Evolutionary conservation across 768 basidiomycete species (phyloP), one percentile per base, ranked within the genome.

Genomic region (Lyophyllum decastes): DNA sequence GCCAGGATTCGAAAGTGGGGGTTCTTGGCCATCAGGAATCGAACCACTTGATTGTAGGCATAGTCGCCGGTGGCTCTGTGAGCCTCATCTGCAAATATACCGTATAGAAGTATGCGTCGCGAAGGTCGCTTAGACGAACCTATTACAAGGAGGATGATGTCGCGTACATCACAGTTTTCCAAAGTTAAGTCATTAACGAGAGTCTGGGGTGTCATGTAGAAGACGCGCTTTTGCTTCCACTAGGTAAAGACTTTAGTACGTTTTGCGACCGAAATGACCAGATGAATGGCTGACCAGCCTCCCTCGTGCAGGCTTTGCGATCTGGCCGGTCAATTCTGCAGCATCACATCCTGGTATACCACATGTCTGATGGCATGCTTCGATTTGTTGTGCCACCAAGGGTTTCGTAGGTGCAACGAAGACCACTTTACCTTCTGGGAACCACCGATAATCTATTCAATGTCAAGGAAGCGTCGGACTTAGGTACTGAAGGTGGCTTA

Each of bases 401-500:
- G 97, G 97, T 66, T 95, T 96, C 2, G 97, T 95, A 1, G 96
- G 96, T 0, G 96, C 96, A 46, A 98, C 86, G 66, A 99, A 99
- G 30, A 98, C 81, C 16, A 98, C 88, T 65, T 94, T 95, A 17
- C 93, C 92, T 47, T 89, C 81, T 0, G 95, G 93, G 70, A 91
- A 96, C 94, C 94, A 96, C 34, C 91, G 87, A 65, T 94, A 96
- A 69, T 83, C 93, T 94, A 60, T 19, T 40, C 21, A 60, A 46
- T 21, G 27, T 24, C 12, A 60, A n/a, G 64, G 47, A 52, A 9
- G 26, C 26, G 38, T 34, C 30, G 14, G 26, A 12, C 3, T 35
- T 60, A 27, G 54, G 44, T 21, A 38, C 44, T 10, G 48, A 24
- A 34, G 24, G 24, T 7, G 24, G 12, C 27, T 19, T 65, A 94